Percentiles rank a stretch among this genome's conserved stretches.
Conservation (phyloP, 352 stramenopile genomes). For the Elongisporangium anandrum region DNA sequence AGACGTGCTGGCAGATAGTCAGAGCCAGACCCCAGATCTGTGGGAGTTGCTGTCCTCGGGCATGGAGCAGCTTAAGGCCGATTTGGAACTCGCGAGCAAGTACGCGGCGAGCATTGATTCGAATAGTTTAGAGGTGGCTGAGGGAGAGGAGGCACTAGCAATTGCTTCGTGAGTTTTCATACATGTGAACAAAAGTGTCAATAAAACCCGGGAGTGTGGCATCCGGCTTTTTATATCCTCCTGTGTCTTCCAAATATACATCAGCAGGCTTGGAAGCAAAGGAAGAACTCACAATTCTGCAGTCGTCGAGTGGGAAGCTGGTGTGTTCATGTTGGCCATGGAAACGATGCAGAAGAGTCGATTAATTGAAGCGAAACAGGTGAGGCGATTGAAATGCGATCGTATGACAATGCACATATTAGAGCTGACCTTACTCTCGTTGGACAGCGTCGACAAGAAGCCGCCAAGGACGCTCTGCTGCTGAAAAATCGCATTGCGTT, state of each 20-base stretch:
- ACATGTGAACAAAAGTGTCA: neutral
- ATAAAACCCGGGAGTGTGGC: conserved; percentile 6
- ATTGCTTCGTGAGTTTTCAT: conserved; percentile 31
- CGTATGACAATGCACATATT: neutral
- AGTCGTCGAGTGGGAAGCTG: neutral
- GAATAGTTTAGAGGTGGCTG: conserved; percentile 26
- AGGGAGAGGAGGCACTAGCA: conserved; percentile 49
- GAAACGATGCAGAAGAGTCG: conserved; percentile 59
- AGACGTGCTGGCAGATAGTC: conserved; percentile 44
- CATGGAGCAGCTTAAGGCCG: conserved; percentile 88
- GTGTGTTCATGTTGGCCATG: conserved; percentile 1
- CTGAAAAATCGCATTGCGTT: conserved; percentile 78
- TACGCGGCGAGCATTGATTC: conserved; percentile 80
- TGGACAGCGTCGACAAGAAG: conserved; percentile 63
- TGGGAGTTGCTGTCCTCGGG: conserved; percentile 82
- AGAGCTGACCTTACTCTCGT: conserved; percentile 3
- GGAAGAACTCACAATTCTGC: neutral
- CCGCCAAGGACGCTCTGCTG: conserved; percentile 66
- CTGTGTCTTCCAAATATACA: neutral
- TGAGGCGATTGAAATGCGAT: conserved; percentile 8
- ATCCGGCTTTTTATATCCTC: neutral
- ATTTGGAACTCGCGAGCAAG: conserved; percentile 84
- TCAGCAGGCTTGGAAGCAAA: neutral
- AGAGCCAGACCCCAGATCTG: conserved; percentile 65
- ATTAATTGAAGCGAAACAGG: conserved; percentile 79